A percentile compares a stretch with the other conserved stretches of the same genome.
Conservation (phyloP, 2,329 filamentous ascomycete genomes). For the Penicillium sclerotigenum region DNA sequence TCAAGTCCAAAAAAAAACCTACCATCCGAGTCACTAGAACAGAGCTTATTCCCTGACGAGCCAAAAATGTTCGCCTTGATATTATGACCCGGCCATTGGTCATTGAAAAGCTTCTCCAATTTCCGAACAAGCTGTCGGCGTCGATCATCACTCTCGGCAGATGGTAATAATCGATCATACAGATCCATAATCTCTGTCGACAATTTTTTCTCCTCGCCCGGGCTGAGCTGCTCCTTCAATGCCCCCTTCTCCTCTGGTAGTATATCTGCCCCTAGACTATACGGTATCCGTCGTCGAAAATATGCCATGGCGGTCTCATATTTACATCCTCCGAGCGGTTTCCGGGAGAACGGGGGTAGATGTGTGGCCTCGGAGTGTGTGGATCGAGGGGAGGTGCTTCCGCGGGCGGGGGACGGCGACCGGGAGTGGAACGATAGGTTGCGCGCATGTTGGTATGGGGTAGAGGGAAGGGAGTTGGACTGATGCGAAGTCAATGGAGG, state of each 20-base stretch:
- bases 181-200: conserved; percentile 80
- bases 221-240: conserved; percentile 66
- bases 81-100: conserved; percentile 85
- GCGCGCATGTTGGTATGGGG: conserved; percentile 82
- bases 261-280: conserved; percentile 78
- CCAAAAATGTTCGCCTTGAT: conserved; percentile 93
- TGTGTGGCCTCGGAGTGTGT: conserved; percentile 86
- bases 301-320: conserved; percentile 84
- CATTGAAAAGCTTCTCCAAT: conserved; percentile 80
- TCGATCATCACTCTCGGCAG: conserved; percentile 70
- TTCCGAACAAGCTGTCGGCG: conserved; percentile 77
- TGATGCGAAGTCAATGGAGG: conserved; percentile 59
- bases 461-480: conserved; percentile 89
- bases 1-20: conserved; percentile 31
- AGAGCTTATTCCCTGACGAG: conserved; percentile 93
- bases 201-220: conserved; percentile 71
- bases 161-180: conserved; percentile 81
- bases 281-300: conserved; percentile 83
- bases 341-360: conserved; percentile 64
- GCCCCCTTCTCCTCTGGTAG: conserved; percentile 67
- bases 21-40: conserved; percentile 96
- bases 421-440: conserved; percentile 77
- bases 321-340: conserved; percentile 69
- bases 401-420: conserved; percentile 73
- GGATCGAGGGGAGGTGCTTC: conserved; percentile 82